Evolutionary conservation across 1,284 basidiomycete species (phyloP), one percentile per base, ranked within the genome.

Genomic region (Trametes polyzona): DNA sequence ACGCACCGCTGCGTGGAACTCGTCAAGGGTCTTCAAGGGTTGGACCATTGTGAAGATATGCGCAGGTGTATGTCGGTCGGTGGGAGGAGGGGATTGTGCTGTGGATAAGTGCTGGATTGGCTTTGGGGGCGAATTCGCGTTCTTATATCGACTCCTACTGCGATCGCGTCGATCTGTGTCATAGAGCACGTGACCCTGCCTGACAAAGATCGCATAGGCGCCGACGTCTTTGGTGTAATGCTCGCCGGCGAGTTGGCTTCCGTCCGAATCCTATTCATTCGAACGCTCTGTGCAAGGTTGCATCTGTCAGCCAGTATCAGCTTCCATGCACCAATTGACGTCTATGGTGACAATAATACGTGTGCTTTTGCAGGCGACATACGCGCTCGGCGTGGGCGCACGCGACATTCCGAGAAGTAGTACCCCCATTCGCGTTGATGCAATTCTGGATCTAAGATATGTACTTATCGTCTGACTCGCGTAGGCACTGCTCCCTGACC

Each of bases 1-100:
- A 68, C 67, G 73, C 72, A 84, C 82, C 63, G 82, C 74, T 35
- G 71, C 59, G 68, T 82, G 69, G 78, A 84, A 88, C 69, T 86
- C 75, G n/a, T 78, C 76, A 69, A 76, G 74, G 52, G 76, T 78
- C 63, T 73, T 74, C 73, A 88, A 78, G 63, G 72, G 71, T 55
- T 76, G 76, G 69, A 84, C 83, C 67, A 69, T 69, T 42, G 37
- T 48, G 55, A 41, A 41, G 42, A n/a, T 46, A 21, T 27, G 50
- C n/a, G 32, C 37, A 47, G 30, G 29, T 29, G 49, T 33, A 26
- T 21, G 29, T 37, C 33, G 24, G 42, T 40, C 29, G 46, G 16
- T 26, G n/a, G 47, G 42, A 32, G 26, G 33, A 37, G 26, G 41
- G 16, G 19, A 21, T 10, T 17, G n/a, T n/a, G 11, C 40, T 14